Percentiles rank a stretch among this genome's conserved stretches.
These are phyloP conservation scores for Aspergillus flavus DNA, from an alignment of 2,329 filamentous ascomycete species.

Conservation along the genomic window DNA sequence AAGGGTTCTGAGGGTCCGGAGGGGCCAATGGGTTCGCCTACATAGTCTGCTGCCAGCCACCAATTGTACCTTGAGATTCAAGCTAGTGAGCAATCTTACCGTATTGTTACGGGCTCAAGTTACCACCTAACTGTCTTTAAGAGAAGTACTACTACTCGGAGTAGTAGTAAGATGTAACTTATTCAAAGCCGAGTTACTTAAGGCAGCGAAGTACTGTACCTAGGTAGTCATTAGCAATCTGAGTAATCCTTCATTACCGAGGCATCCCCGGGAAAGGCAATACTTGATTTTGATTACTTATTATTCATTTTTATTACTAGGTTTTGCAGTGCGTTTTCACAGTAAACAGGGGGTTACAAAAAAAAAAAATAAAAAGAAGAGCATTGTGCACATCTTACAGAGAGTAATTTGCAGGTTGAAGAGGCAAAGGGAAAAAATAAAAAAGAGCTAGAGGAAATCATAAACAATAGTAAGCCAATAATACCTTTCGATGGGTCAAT, in stretches of 20 bases:
- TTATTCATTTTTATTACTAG: not conserved
- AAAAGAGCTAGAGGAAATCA: not conserved
- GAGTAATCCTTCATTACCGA: not conserved
- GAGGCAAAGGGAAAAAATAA: not conserved
- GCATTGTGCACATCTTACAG: not conserved
- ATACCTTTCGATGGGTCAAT: not conserved
- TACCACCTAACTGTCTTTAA: not conserved
- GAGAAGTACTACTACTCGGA: too few relatives aligned
- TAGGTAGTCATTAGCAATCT: not conserved
- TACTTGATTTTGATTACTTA: not conserved
- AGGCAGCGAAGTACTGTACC: not conserved
- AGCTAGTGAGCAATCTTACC: constrained; percentile 6
- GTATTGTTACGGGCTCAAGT: not conserved
- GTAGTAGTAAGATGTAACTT: not conserved
- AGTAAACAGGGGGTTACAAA: not conserved
- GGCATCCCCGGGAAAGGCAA: not conserved
- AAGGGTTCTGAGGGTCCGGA: constrained; percentile 1
- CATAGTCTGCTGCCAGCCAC: constrained; percentile 11
- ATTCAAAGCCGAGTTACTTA: not conserved
- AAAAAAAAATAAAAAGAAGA: not conserved
- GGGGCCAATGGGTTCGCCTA: constrained; percentile 6
- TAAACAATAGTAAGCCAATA: constrained; percentile 4
- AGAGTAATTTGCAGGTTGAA: not conserved
- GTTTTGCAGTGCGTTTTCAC: not conserved
- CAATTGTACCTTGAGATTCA: constrained; percentile 4